Conservation (phyloP, 768 basidiomycete species). For the Lanmaoa pseudosensibilis region DNA sequence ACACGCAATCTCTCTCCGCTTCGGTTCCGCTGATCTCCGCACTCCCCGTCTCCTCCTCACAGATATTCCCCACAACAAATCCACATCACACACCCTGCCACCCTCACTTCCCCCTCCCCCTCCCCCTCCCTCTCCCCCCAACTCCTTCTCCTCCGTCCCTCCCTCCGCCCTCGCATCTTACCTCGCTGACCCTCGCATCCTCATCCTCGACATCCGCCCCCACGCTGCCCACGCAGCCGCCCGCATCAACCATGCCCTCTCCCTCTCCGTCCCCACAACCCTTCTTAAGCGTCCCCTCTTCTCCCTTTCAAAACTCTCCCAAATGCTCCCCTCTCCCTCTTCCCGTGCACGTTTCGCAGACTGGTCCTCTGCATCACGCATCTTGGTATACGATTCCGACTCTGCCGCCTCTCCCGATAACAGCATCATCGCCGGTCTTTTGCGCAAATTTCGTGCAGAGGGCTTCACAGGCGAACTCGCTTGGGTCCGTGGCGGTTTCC, state of each 20-base stretch:
- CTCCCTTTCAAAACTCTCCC: conserved; percentile 70
- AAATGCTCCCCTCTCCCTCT: conserved; percentile 70
- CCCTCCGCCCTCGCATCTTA: conserved; percentile 33
- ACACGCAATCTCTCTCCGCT: conserved; percentile 51
- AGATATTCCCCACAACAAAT: too few relatives aligned
- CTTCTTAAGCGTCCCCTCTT: conserved; percentile 90
- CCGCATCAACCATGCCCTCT: conserved; percentile 69
- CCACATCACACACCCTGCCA: too few relatives aligned
- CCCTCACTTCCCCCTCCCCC: neutral
- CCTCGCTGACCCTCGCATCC: conserved; percentile 39
- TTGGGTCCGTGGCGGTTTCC: conserved; percentile 85
- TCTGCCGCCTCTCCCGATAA: conserved; percentile 57
- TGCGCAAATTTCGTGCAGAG: conserved; percentile 70
- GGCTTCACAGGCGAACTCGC: conserved; percentile 61
- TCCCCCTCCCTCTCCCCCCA: neutral
- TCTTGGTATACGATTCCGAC: conserved; percentile 88
- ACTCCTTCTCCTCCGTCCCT: conserved; percentile 24
- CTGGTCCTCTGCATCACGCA: conserved; percentile 58
- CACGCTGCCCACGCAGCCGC: conserved; percentile 69
- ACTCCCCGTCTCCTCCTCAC: conserved; percentile 38
- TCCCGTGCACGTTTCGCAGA: conserved; percentile 59
- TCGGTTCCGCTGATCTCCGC: conserved; percentile 38
- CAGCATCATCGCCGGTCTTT: conserved; percentile 68
- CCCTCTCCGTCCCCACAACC: conserved; percentile 90
- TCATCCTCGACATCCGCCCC: conserved; percentile 88